Evolutionary conservation across 176 grass and related monocot species (phyloP).

Genomic region (Musa itinerans): DNA sequence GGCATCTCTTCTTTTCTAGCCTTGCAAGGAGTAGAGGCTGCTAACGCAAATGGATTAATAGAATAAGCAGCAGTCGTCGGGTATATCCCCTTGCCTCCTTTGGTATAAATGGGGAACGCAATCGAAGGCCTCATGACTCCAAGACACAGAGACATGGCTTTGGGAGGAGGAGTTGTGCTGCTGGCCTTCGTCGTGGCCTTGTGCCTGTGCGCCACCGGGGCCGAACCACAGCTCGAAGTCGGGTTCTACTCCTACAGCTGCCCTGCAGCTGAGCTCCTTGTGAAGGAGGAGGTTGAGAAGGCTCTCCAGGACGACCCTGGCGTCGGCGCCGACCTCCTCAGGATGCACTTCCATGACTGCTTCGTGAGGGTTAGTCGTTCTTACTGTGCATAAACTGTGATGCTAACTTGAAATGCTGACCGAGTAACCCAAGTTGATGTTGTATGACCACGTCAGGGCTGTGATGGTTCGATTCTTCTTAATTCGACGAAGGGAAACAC

Average conservation of each 20-base stretch:
- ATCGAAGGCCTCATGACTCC: no score
- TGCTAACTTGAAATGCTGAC: background rate
- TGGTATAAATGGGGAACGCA: no score
- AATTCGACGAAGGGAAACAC: background rate
- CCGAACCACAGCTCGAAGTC: background rate
- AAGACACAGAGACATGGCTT: background rate
- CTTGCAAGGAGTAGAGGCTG: no score
- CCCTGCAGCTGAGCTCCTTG: constrained; percentile 12
- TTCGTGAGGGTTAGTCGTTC: background rate
- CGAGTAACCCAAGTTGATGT: background rate
- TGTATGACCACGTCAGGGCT: background rate
- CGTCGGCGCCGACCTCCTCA: background rate
- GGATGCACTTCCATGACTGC: constrained; percentile 18
- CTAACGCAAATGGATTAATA: no score
- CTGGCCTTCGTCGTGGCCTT: background rate
- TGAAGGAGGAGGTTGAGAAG: background rate
- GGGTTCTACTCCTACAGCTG: constrained; percentile 4
- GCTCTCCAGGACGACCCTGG: background rate
- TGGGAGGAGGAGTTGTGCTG: background rate
- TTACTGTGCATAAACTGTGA: background rate
- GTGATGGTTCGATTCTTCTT: constrained; percentile 9
- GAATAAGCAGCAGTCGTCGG: no score
- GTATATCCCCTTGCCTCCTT: no score
- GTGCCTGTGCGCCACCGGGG: background rate
- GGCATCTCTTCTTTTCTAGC: no score